Evolutionary conservation across 805 yeast species (phyloP).

Genomic region (Candida morakotiae): DNA sequence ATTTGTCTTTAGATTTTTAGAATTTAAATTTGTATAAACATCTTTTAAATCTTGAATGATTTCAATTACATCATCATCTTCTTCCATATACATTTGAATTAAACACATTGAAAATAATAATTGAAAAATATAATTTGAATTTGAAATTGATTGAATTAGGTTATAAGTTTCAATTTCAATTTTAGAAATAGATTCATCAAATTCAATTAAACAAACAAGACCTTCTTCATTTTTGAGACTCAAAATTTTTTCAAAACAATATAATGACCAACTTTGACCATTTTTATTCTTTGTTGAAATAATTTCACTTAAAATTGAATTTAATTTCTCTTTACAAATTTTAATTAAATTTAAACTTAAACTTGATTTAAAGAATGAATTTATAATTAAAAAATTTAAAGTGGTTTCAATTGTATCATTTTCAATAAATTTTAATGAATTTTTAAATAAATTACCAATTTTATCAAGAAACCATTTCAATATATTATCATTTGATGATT

Average conservation of each 20-base stretch:
- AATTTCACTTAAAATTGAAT: conserved; percentile 61
- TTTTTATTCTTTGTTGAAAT: conserved; percentile 39
- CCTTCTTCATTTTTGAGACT: conserved; percentile 20
- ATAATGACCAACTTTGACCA: conserved; percentile 59
- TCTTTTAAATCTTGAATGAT: conserved; percentile 68
- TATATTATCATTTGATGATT: conserved; percentile 29
- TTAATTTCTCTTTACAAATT: conserved; percentile 58
- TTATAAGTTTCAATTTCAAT: conserved; percentile 48
- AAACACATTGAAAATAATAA: conserved; percentile 71
- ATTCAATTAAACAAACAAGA: conserved; percentile 23
- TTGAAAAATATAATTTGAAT: conserved; percentile 58
- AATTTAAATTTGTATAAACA: conserved; percentile 52
- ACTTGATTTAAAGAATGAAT: conserved; percentile 36
- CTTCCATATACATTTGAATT: conserved; percentile 74
- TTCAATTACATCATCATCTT: conserved; percentile 74
- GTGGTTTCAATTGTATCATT: conserved; percentile 23
- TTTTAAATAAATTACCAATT: conserved; percentile 46
- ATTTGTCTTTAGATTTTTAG: conserved; percentile 21
- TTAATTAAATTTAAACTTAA: conserved; percentile 33
- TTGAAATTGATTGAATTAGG: conserved; percentile 36
- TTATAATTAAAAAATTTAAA: conserved; percentile 33
- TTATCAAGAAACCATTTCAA: conserved; percentile 60
- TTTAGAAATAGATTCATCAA: conserved; percentile 57
- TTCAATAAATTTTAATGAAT: conserved; percentile 21
- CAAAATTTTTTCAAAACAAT: conserved; percentile 38